Evolutionary conservation across 2,329 filamentous ascomycete species (phyloP).

Genomic region (Paracorniculantispora psalliotae): DNA sequence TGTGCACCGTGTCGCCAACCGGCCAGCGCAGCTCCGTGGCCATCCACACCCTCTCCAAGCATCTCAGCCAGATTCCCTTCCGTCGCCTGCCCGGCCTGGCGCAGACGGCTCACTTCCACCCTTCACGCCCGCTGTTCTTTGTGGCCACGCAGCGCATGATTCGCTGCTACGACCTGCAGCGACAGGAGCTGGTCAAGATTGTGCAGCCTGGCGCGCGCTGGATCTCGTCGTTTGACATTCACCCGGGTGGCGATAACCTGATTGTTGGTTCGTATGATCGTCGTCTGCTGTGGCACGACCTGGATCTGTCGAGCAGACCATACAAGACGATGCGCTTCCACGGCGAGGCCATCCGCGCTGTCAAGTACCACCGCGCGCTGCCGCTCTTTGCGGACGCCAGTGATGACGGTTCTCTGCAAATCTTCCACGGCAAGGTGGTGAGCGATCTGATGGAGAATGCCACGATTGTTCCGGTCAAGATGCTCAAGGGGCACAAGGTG

Average conservation of each 20-base stretch:
- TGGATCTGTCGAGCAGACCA: conserved; percentile 82
- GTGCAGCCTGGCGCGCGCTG: conserved; percentile 86
- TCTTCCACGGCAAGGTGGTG: conserved; percentile 95
- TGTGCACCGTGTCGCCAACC: conserved; percentile 82
- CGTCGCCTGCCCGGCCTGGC: conserved; percentile 67
- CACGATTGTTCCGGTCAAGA: conserved; percentile 92
- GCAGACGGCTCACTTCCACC: conserved; percentile 92
- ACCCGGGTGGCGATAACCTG: conserved; percentile 88
- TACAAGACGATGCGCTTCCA: conserved; percentile 98
- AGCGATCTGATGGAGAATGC: conserved; percentile 94
- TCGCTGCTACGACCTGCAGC: conserved; percentile 87
- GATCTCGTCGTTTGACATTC: conserved; percentile 92
- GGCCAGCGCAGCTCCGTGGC: conserved; percentile 76
- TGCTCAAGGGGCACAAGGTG: conserved; percentile 83
- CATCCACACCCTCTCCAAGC: conserved; percentile 92
- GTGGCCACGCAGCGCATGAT: conserved; percentile 93
- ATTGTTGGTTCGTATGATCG: conserved; percentile 94
- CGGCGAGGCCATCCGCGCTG: conserved; percentile 80
- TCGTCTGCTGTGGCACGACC: conserved; percentile 90
- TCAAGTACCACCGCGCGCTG: conserved; percentile 76
- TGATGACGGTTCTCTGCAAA: conserved; percentile 89
- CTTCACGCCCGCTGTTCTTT: conserved; percentile 87
- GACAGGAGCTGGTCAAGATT: conserved; percentile 87
- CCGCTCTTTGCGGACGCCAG: conserved; percentile 92
- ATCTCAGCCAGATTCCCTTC: conserved; percentile 93